Evolutionary conservation across 345 rosid genomes (phyloP).

Genomic region (Rhodomyrtus tomentosa): DNA sequence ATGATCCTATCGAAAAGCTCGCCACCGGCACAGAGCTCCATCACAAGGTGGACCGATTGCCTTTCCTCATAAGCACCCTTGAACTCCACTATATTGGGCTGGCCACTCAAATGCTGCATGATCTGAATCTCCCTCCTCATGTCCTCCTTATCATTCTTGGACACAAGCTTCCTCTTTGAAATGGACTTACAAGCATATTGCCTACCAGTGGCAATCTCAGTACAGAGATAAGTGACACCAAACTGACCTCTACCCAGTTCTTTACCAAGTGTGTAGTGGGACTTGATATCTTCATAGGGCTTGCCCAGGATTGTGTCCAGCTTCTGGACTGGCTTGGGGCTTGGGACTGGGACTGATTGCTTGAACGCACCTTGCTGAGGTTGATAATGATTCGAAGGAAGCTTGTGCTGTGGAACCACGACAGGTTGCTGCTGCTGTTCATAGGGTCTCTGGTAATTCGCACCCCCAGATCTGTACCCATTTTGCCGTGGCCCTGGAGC

Average conservation of each 20-base stretch:
- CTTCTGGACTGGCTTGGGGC: constrained; percentile 7
- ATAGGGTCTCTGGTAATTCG: background rate
- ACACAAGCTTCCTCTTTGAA: constrained; percentile 60
- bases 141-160: constrained; percentile 62
- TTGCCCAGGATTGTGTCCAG: constrained; percentile 57
- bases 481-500: background rate
- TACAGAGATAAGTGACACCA: constrained; percentile 76
- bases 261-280: constrained; percentile 50
- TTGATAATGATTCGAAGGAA: background rate
- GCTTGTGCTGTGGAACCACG: background rate
- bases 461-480: background rate
- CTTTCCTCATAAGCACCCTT: constrained; percentile 82
- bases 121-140: constrained; percentile 78
- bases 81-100: constrained; percentile 83
- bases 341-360: background rate
- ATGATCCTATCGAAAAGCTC: constrained; percentile 77
- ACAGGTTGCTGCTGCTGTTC: background rate
- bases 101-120: constrained; percentile 95
- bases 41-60: constrained; percentile 70
- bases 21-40: constrained; percentile 96
- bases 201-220: constrained; percentile 57
- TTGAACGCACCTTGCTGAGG: background rate
- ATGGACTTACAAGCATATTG: constrained; percentile 81
- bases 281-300: constrained; percentile 60
- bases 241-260: constrained; percentile 89